Base-by-base conservation (phyloP, 768 basidiomycete species). In the Epithele typhae region DNA sequence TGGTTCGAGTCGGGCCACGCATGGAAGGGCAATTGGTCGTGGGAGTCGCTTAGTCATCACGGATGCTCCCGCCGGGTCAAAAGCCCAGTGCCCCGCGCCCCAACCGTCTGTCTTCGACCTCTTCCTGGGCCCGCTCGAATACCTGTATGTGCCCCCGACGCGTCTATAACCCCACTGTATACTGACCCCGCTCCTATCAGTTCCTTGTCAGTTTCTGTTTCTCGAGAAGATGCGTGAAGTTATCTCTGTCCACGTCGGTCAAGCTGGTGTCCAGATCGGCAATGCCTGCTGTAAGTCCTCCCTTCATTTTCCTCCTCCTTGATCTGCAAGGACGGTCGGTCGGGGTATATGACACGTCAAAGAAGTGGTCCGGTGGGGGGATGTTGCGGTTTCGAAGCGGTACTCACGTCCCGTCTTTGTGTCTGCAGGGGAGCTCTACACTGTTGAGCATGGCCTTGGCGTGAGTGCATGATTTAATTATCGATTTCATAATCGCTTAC, bases 161-260 rank as follows among this genome's bases (percentile, higher is more conserved):
- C 41, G 47, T 45, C 25, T 18, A 7, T 37, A 23, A 3, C 19
- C 23, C 15, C 17, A 14, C 37, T 35, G 36, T 35, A 30, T 14
- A 8, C 25, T 49, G 34, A 49, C 41, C 23, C 33, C 2, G 21
- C 12, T 14, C 27, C 33, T 19, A 22, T n/a, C 27, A 59, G 53
- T 36, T 52, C 48, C 48, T 49, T 38, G 33, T 34, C 56, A 36
- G 48, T 44, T 60, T 52, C 56, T 39, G 48, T 44, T 60, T 52
- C 45, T 55, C 49, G 55, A 58, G 49, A 59, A 61, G 68, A 91
- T 91, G 88, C 86, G 88, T 77, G 88, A 91, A 86, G 93, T 97
- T 70, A 95, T 96, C 76, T 95, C 92, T 58, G 78, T 97, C 65
- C 92, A 97, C 73, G 94, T 98, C 66, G 95, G 95, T 64, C 96